Evolutionary conservation across 1,284 basidiomycete genomes (phyloP), one percentile per base, ranked within the genome.

Genomic region (Heterobasidion occidentale): DNA sequence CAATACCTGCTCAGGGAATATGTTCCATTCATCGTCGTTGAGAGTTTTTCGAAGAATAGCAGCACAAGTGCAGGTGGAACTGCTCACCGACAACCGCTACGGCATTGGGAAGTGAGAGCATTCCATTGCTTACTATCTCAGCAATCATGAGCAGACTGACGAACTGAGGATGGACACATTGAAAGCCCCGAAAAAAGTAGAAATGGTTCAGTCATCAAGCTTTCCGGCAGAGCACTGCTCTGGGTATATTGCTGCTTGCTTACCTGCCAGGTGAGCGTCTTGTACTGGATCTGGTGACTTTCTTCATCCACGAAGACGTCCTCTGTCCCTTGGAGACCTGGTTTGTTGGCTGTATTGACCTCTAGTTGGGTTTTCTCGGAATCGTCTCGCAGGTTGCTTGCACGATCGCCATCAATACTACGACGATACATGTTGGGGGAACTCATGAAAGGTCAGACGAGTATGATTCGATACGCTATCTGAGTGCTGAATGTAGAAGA

Each of bases 41-140:
- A 50, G 14, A 47, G 38, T 51, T 51, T 19, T 36, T 46, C 6
- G 17, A 53, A 17, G 11, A 3, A n/a, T 27, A 53, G 9, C 5
- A 20, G 8, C 6, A 53, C 48, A 33, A 27, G 19, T 19, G 19
- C 19, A 19, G 19, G 19, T 19, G 1, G 19, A 38, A 19, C 36
- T 8, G 52, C 64, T 42, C 58, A 78, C 80, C 80, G 50, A 82
- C 76, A 6, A 75, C 74, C 19, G 78, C 77, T 61, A 83, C 74
- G 2, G 79, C 72, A 53, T 76, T 78, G 0, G 81, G 80, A 6
- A 82, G 70, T 14, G 79, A 80, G 15, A 83, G 67, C 71, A 82
- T 79, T 14, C 81, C 81, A 64, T 81, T 80, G 62, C 77, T 79
- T 52, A 83, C 78, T 35, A 81, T 80, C 60, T 80, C 77, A 49